phyloP scores from a whole-genome alignment of 108 stramenopile genomes.

The Nannochloropsis salina region DNA sequence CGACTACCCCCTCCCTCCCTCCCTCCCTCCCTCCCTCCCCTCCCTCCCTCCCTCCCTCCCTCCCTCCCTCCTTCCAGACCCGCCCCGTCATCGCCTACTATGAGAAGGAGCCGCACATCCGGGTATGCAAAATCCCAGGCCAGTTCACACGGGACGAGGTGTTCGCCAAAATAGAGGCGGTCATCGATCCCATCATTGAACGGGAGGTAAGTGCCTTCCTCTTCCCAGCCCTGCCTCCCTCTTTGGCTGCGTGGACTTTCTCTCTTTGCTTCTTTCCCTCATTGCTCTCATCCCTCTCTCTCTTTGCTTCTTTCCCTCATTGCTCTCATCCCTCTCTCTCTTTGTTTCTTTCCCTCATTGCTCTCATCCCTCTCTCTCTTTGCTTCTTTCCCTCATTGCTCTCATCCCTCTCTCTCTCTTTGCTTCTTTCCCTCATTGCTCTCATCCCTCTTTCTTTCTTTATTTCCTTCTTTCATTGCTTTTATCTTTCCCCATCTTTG shows the following conservation, averaged over 20 bases:
- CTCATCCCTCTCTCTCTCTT: too few species aligned
- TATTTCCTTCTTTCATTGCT: too few species aligned
- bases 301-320: too few species aligned
- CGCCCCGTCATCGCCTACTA: constrained; percentile 54
- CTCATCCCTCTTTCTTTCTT: too few species aligned
- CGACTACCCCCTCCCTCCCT: too few species aligned
- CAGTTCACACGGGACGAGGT: constrained; percentile 29
- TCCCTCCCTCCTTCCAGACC: not conserved
- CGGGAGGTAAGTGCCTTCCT: constrained; percentile 8
- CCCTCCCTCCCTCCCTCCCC: constrained; percentile 5
- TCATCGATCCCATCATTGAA: constrained; percentile 7
- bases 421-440: too few species aligned
- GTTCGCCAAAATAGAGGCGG: constrained; percentile 20
- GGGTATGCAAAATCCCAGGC: constrained; percentile 31
- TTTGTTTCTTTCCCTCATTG: too few species aligned
- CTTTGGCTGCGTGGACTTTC: not conserved
- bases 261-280: not conserved
- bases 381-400: too few species aligned
- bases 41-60: not conserved
- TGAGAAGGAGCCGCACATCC: constrained; percentile 20
- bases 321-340: not conserved
- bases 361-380: too few species aligned
- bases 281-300: not conserved
- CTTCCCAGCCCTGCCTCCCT: not conserved
- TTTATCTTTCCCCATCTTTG: too few species aligned